These are phyloP conservation scores for Rhizoctonia solani DNA, from an alignment of 1,284 basidiomycete genomes.

Conservation along the genomic window DNA sequence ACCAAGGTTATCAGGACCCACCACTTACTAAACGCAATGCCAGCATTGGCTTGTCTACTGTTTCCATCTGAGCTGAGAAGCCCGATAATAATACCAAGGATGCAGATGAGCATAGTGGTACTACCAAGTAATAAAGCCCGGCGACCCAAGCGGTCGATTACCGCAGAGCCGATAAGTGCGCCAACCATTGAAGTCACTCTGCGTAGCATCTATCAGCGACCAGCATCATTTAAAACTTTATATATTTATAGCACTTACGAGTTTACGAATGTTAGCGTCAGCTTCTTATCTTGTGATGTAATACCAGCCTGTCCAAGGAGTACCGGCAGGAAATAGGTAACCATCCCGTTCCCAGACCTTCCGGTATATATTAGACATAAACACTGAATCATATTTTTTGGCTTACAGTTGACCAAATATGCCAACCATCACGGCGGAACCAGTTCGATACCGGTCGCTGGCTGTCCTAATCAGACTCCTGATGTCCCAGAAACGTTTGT, in stretches of 20 bases:
- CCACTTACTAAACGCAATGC: constrained; percentile 33
- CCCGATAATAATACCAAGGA: constrained; percentile 52
- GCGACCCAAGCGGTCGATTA: constrained; percentile 53
- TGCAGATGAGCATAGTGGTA: constrained; percentile 48
- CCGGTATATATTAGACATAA: background rate
- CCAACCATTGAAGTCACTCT: constrained; percentile 36
- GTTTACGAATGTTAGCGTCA: constrained; percentile 57
- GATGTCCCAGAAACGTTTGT: constrained; percentile 59
- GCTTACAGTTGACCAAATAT: constrained; percentile 48
- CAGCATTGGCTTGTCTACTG: constrained; percentile 24
- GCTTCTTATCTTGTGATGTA: constrained; percentile 49
- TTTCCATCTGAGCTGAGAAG: constrained; percentile 46
- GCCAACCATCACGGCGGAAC: constrained; percentile 58
- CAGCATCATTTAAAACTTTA: background rate
- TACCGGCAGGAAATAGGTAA: constrained; percentile 57
- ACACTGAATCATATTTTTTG: constrained; percentile 48
- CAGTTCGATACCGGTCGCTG: constrained; percentile 54
- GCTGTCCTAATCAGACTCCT: constrained; percentile 52
- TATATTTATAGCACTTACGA: constrained; percentile 40
- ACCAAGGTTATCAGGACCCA: background rate
- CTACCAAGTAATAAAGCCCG: constrained; percentile 49
- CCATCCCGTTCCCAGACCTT: constrained; percentile 30
- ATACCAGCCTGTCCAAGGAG: constrained; percentile 54
- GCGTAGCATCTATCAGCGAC: too few relatives aligned
- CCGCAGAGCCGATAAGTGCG: constrained; percentile 46